A percentile compares a stretch with the other conserved stretches of the same genome.
Evolutionary conservation across 331 rosid genomes (phyloP).

Genomic region (Arachis monticola): DNA sequence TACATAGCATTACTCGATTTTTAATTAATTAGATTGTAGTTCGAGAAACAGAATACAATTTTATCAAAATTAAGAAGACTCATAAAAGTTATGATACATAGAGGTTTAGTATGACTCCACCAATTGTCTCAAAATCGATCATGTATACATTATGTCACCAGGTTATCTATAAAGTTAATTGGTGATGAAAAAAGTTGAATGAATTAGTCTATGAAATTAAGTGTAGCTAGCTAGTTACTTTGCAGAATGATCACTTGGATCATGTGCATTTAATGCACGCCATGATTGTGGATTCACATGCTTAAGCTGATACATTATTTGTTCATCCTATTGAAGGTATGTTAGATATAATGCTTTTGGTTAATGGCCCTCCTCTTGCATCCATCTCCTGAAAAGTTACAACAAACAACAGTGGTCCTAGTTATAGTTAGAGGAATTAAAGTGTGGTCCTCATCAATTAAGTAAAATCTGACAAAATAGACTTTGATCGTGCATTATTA

Average conservation of each 20-base stretch:
- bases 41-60: too few species aligned
- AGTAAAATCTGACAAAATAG: slow-evolving; percentile 12
- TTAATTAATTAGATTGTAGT: too few species aligned
- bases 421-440: slow-evolving; percentile 1
- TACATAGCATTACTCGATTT: too few species aligned
- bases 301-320: slow-evolving; percentile 28
- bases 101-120: slow-evolving; percentile 3
- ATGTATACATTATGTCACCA: slow-evolving; percentile 22
- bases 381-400: slow-evolving; percentile 35
- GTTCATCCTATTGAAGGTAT: slow-evolving; percentile 4
- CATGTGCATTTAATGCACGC: slow-evolving; percentile 62
- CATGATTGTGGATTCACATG: slow-evolving; percentile 66
- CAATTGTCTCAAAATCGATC: neutral
- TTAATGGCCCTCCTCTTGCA: slow-evolving; percentile 31
- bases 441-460: slow-evolving; percentile 35
- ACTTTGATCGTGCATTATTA: slow-evolving; percentile 13
- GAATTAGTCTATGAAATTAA: neutral
- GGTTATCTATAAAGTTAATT: slow-evolving; percentile 36
- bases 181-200: slow-evolving; percentile 45
- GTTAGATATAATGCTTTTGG: slow-evolving; percentile 16
- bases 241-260: slow-evolving; percentile 55
- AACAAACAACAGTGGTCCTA: slow-evolving; percentile 52
- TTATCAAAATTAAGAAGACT: neutral
- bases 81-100: neutral
- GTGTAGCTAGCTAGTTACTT: slow-evolving; percentile 45